Percentiles rank a stretch among this genome's conserved stretches.
These are phyloP conservation scores for Craspedostauros australis DNA, from an alignment of 108 stramenopile species.

Conservation along the genomic window DNA sequence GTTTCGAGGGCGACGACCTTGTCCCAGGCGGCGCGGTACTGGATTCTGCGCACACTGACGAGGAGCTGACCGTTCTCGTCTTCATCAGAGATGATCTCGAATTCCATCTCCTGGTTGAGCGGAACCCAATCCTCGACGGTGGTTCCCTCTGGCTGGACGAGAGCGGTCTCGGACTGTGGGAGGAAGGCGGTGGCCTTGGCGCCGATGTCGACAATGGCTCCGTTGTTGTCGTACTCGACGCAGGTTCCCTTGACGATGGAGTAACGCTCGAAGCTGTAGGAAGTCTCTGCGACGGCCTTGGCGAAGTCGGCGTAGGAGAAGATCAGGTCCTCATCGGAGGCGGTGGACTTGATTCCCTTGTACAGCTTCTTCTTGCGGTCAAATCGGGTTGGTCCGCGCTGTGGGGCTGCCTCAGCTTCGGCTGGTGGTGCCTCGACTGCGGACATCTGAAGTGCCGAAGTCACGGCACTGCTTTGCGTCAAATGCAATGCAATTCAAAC, in stretches of 20 bases:
- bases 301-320: constrained; percentile 80
- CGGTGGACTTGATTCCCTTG: constrained; percentile 51
- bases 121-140: constrained; percentile 60
- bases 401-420: not conserved
- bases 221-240: constrained; percentile 66
- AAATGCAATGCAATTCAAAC: too few species aligned
- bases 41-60: constrained; percentile 83
- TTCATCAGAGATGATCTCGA: constrained; percentile 94
- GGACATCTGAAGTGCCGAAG: too few species aligned
- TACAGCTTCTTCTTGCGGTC: constrained; percentile 71
- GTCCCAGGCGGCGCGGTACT: constrained; percentile 92
- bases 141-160: constrained; percentile 44
- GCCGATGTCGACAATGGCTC: constrained; percentile 85
- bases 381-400: constrained; percentile 47
- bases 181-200: constrained; percentile 92
- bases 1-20: constrained; percentile 58
- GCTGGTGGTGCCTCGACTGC: constrained; percentile 13
- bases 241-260: constrained; percentile 74
- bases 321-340: constrained; percentile 36
- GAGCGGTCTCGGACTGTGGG: constrained; percentile 76
- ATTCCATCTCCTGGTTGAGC: constrained; percentile 73
- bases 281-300: constrained; percentile 61
- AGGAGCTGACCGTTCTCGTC: constrained; percentile 89
- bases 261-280: constrained; percentile 80
- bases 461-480: too few species aligned